A percentile compares a stretch with the other conserved stretches of the same genome.
Evolutionary conservation across 768 basidiomycete species (phyloP).

Genomic region (Phallus indusiatus): DNA sequence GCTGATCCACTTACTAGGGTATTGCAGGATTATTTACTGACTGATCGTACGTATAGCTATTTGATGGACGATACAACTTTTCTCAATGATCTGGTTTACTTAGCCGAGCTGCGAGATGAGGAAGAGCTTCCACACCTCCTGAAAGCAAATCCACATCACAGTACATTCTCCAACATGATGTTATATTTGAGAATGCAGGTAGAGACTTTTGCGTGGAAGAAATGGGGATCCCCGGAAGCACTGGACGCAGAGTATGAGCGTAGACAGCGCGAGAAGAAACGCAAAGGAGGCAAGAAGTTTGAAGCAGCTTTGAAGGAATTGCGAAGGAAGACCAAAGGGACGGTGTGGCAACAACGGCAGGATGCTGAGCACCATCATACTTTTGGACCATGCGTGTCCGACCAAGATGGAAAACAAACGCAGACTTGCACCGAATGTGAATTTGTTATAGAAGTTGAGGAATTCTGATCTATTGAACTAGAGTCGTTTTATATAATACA

Average conservation of each 20-base stretch:
- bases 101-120: slow-evolving; percentile 88
- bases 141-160: slow-evolving; percentile 90
- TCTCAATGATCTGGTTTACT: not conserved
- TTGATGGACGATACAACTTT: not conserved
- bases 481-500: too few species aligned
- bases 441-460: slow-evolving; percentile 84
- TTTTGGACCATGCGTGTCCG: slow-evolving; percentile 52
- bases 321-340: slow-evolving; percentile 76
- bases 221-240: slow-evolving; percentile 93
- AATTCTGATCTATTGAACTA: slow-evolving; percentile 43
- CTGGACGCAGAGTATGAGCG: slow-evolving; percentile 82
- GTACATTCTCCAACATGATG: slow-evolving; percentile 99
- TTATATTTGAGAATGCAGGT: slow-evolving; percentile 89
- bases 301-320: slow-evolving; percentile 83
- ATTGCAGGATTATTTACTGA: slow-evolving; percentile 82
- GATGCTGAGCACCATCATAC: slow-evolving; percentile 85
- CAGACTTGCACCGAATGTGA: slow-evolving; percentile 88
- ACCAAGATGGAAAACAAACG: slow-evolving; percentile 43
- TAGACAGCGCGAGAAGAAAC: slow-evolving; percentile 72
- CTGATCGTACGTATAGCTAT: slow-evolving; percentile 55
- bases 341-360: slow-evolving; percentile 79
- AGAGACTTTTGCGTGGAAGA: slow-evolving; percentile 94
- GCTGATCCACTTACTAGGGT: not conserved
- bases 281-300: slow-evolving; percentile 90
- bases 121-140: slow-evolving; percentile 88